Percentiles rank a stretch among this genome's conserved stretches.
These are phyloP conservation scores for Bassia scoparia DNA, from an alignment of 148 eudicot genomes.

Conservation along the genomic window DNA sequence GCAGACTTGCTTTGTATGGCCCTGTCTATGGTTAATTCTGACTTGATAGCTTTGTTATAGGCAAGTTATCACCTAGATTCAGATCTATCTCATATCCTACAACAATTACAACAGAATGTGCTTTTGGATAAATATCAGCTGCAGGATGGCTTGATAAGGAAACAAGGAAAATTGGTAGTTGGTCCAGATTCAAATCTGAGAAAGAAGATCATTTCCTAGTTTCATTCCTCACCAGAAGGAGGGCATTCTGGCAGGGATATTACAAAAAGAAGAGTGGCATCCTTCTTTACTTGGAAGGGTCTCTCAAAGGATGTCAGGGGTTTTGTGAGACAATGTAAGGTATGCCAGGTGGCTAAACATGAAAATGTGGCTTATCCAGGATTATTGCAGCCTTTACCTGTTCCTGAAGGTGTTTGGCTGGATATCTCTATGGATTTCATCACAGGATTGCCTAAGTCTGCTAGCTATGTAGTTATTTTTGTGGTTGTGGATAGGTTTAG, in stretches of 20 bases:
- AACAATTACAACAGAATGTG: too few species aligned
- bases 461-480: too few species aligned
- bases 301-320: neutral
- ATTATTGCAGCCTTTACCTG: slow-evolving; percentile 5
- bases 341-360: neutral
- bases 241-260: too few species aligned
- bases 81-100: too few species aligned
- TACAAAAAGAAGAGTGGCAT: too few species aligned
- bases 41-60: neutral
- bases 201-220: neutral
- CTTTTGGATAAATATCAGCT: too few species aligned
- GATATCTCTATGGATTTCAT: neutral
- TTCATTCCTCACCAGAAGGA: too few species aligned
- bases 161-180: neutral
- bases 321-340: neutral
- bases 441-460: too few species aligned
- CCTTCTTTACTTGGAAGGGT: slow-evolving; percentile 8
- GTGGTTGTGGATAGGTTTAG: too few species aligned
- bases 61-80: too few species aligned
- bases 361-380: neutral
- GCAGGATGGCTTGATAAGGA: neutral
- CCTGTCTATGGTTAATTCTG: neutral
- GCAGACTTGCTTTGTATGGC: neutral
- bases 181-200: neutral
- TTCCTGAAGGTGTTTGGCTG: too few species aligned